Percentiles rank a stretch among this genome's conserved stretches.
phyloP scores from a whole-genome alignment of 2,329 filamentous ascomycete genomes.

The Ramichloridium luteum region DNA sequence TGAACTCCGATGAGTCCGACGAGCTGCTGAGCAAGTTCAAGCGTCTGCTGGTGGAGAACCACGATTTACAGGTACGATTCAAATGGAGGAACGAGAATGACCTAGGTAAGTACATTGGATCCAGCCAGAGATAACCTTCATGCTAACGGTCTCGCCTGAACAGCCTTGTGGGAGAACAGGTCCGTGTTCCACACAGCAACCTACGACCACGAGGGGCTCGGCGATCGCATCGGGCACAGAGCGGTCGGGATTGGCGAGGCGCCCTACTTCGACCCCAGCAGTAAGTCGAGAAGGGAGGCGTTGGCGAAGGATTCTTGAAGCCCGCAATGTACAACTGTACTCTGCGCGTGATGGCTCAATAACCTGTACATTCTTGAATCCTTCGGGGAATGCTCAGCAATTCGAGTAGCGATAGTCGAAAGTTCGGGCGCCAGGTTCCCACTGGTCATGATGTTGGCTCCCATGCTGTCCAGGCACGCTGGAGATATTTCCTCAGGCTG shows the following conservation, averaged over 20 bases:
- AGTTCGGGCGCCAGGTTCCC: too few relatives aligned
- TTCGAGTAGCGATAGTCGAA: too few relatives aligned
- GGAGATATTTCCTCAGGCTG: too few relatives aligned
- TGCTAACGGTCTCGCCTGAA: neutral
- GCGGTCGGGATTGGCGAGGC: constrained; percentile 44
- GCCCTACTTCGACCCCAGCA: constrained; percentile 43
- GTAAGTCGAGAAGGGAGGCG: constrained; percentile 29
- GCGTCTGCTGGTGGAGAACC: constrained; percentile 34
- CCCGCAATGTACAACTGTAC: too few relatives aligned
- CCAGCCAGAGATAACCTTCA: too few relatives aligned
- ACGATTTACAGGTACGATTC: constrained; percentile 40
- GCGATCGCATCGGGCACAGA: constrained; percentile 40
- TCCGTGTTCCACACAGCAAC: constrained; percentile 49
- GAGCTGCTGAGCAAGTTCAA: constrained; percentile 17
- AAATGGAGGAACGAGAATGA: constrained; percentile 40
- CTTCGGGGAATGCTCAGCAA: too few relatives aligned
- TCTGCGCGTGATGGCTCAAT: too few relatives aligned
- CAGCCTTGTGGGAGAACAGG: constrained; percentile 55
- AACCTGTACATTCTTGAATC: too few relatives aligned
- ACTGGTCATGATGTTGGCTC: too few relatives aligned
- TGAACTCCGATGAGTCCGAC: constrained; percentile 23
- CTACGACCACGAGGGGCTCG: constrained; percentile 47
- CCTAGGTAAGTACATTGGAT: constrained; percentile 26
- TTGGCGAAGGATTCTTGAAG: too few relatives aligned
- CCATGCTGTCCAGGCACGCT: too few relatives aligned